Percentiles rank a stretch among this genome's conserved stretches.
Evolutionary conservation across 805 yeast genomes (phyloP).

Genomic region (Candida piceae): DNA sequence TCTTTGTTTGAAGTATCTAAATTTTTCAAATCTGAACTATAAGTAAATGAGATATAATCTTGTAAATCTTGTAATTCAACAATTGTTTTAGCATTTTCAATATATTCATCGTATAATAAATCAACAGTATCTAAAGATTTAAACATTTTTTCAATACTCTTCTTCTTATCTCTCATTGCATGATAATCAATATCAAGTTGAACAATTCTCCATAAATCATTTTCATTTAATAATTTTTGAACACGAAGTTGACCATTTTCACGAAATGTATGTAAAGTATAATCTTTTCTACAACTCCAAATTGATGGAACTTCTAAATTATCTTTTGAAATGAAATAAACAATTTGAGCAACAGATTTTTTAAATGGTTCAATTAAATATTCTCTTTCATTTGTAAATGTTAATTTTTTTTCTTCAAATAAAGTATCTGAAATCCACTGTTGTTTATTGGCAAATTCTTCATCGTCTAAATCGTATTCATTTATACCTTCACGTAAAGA

Average conservation of each 20-base stretch:
- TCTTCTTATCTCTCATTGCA: constrained; percentile 70
- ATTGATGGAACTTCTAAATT: constrained; percentile 90
- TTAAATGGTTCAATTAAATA: constrained; percentile 47
- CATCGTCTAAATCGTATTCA: constrained; percentile 61
- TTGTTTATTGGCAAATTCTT: constrained; percentile 68
- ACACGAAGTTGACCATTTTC: constrained; percentile 39
- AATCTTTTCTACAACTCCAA: constrained; percentile 93
- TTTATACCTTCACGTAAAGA: constrained; percentile 62
- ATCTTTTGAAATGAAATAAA: constrained; percentile 69
- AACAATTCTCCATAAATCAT: constrained; percentile 89
- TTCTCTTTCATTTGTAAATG: constrained; percentile 31
- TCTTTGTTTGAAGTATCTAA: too few relatives aligned
- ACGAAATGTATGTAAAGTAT: constrained; percentile 52
- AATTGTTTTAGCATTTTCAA: constrained; percentile 53
- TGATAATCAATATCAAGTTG: constrained; percentile 86
- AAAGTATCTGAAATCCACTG: constrained; percentile 74
- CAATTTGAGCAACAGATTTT: constrained; percentile 65
- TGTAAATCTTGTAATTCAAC: constrained; percentile 83
- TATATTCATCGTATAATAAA: constrained; percentile 49
- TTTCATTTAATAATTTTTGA: constrained; percentile 59
- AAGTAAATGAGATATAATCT: constrained; percentile 74
- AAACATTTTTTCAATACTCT: constrained; percentile 49
- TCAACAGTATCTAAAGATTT: constrained; percentile 54
- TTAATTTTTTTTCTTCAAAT: constrained; percentile 47
- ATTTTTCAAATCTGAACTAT: constrained; percentile 55